Evolutionary conservation across 805 yeast species (phyloP).

Genomic region (Kluyveromyces aestuarii): DNA sequence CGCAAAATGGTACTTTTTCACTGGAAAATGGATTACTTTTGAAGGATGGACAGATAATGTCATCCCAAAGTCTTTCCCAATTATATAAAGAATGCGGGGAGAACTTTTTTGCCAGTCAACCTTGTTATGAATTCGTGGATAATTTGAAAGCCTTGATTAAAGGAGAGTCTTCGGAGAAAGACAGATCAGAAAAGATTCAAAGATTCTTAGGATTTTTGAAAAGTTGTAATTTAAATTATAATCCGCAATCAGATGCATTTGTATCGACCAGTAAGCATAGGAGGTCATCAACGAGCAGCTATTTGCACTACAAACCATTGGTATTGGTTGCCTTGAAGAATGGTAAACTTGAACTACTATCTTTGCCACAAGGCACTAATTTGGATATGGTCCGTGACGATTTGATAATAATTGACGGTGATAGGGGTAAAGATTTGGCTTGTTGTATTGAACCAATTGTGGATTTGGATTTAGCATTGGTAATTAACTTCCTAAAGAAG

Average conservation of each 20-base stretch:
- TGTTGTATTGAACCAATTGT: slow-evolving; percentile 61
- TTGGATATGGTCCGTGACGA: slow-evolving; percentile 49
- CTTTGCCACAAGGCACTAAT: slow-evolving; percentile 58
- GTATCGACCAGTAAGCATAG: slow-evolving; percentile 18
- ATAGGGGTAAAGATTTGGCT: slow-evolving; percentile 73
- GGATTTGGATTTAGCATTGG: slow-evolving; percentile 53
- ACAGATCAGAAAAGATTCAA: slow-evolving; percentile 7
- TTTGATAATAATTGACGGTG: slow-evolving; percentile 74
- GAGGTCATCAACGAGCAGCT: slow-evolving; percentile 12
- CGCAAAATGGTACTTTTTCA: slow-evolving; percentile 18
- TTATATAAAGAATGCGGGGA: slow-evolving; percentile 38
- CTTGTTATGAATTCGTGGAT: slow-evolving; percentile 32
- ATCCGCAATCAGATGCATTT: slow-evolving; percentile 29
- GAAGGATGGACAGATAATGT: slow-evolving; percentile 46
- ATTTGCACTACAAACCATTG: slow-evolving; percentile 30
- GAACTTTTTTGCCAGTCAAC: slow-evolving; percentile 45
- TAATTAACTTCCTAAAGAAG: slow-evolving; percentile 67
- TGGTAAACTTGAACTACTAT: slow-evolving; percentile 61
- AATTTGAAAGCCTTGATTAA: slow-evolving; percentile 24
- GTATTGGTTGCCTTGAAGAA: slow-evolving; percentile 47
- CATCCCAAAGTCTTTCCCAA: slow-evolving; percentile 47
- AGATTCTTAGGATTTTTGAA: slow-evolving; percentile 32
- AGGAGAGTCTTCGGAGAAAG: slow-evolving; percentile 8
- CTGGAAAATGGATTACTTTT: slow-evolving; percentile 54
- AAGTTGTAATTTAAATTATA: slow-evolving; percentile 38